Evolutionary conservation across 2,329 filamentous ascomycete genomes (phyloP).

Genomic region (Rhinocladiella mackenziei): DNA sequence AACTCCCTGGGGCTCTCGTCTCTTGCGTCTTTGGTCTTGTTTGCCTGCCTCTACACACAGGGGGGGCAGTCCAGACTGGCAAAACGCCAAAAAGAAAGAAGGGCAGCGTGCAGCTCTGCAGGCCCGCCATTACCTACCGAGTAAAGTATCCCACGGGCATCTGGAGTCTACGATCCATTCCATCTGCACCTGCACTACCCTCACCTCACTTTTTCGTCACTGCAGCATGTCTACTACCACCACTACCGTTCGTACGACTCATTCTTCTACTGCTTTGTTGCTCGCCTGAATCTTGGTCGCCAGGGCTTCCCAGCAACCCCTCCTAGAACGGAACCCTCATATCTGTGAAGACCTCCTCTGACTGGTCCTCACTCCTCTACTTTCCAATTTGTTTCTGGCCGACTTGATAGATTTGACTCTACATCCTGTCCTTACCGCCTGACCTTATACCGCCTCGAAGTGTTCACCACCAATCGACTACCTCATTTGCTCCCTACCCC

Average conservation of each 20-base stretch:
- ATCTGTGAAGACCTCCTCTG: constrained; percentile 14
- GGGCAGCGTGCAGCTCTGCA: too few relatives aligned
- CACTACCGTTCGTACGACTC: constrained; percentile 6
- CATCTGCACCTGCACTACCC: constrained; percentile 5
- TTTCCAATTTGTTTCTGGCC: constrained; percentile 7
- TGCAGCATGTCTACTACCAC: constrained; percentile 16
- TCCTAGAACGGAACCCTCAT: constrained; percentile 15
- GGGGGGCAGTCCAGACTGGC: too few relatives aligned
- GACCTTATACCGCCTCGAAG: constrained; percentile 3
- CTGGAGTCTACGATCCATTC: too few relatives aligned
- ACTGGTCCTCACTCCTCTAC: constrained; percentile 16
- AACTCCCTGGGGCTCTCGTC: too few relatives aligned
- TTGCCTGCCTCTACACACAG: too few relatives aligned
- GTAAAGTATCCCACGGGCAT: too few relatives aligned
- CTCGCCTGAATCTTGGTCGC: constrained; percentile 19
- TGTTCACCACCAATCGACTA: background rate
- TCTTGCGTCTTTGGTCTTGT: too few relatives aligned
- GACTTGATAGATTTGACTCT: constrained; percentile 17
- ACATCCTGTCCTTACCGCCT: constrained; percentile 27
- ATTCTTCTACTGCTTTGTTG: constrained; percentile 16
- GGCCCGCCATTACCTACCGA: too few relatives aligned
- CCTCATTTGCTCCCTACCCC: background rate
- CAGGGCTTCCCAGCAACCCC: constrained; percentile 11
- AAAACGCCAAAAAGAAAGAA: too few relatives aligned
- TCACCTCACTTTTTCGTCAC: constrained; percentile 3